Percentiles rank a stretch among this genome's conserved stretches.
Evolutionary conservation across 306 rosid genomes (phyloP).

Genomic region (Lathyrus sativus): DNA sequence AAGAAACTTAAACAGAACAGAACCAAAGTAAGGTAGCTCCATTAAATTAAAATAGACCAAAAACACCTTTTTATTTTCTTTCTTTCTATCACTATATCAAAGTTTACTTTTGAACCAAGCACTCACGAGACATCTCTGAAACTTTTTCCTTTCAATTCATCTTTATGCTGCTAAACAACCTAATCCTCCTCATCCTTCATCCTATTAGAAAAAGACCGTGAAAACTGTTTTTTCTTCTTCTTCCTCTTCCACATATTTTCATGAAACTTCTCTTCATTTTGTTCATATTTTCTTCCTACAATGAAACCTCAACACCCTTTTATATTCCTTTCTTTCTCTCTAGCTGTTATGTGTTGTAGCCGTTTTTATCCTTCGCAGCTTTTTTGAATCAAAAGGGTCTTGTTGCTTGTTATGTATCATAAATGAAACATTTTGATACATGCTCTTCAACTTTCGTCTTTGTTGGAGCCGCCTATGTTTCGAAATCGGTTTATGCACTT

Average conservation of each 20-base stretch:
- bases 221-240: constrained; percentile 49
- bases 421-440: constrained; percentile 37
- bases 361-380: constrained; percentile 34
- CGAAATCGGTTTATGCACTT: constrained; percentile 81
- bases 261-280: constrained; percentile 47
- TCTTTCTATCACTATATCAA: constrained; percentile 28
- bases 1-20: constrained; percentile 51
- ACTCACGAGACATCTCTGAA: constrained; percentile 86
- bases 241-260: constrained; percentile 28
- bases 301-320: constrained; percentile 44
- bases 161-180: constrained; percentile 78
- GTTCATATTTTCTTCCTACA: constrained; percentile 38
- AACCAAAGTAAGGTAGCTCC: constrained; percentile 49
- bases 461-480: constrained; percentile 64
- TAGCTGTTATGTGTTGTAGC: constrained; percentile 17
- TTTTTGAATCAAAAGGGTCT: constrained; percentile 40
- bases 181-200: constrained; percentile 61
- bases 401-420: constrained; percentile 27
- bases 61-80: constrained; percentile 9
- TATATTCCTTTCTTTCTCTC: constrained; percentile 11
- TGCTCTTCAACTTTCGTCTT: constrained; percentile 34
- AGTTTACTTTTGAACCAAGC: constrained; percentile 65
- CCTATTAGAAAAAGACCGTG: constrained; percentile 58
- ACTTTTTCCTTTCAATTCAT: constrained; percentile 64
- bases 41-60: constrained; percentile 34